These are phyloP conservation scores for Zygosaccharomyces rouxii DNA, from an alignment of 805 yeast species.

Conservation along the genomic window DNA sequence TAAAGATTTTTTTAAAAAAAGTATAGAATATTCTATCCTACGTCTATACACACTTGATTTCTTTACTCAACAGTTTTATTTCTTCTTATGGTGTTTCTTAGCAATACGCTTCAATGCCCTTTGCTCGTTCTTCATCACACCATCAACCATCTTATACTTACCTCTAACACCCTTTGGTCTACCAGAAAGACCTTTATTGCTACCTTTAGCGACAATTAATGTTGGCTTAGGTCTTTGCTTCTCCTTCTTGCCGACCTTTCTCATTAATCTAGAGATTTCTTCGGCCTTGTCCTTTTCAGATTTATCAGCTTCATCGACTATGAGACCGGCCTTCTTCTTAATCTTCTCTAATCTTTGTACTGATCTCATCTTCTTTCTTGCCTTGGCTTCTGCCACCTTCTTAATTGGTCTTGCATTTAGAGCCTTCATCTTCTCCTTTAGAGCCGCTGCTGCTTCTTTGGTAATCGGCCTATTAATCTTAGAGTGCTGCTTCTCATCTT, in stretches of 20 bases:
- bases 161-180: conserved; percentile 97
- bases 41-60: background rate
- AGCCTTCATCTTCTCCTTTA: conserved; percentile 69
- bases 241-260: conserved; percentile 68
- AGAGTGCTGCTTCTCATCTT: conserved; percentile 84
- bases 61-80: background rate
- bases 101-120: conserved; percentile 87
- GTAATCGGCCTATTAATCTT: conserved; percentile 89
- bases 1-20: conserved; percentile 1
- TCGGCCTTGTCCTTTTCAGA: conserved; percentile 93
- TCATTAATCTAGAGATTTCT: conserved; percentile 83
- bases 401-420: conserved; percentile 96
- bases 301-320: conserved; percentile 81
- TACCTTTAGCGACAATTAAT: conserved; percentile 81
- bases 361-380: conserved; percentile 93
- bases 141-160: conserved; percentile 98
- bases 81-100: conserved; percentile 67
- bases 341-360: conserved; percentile 78
- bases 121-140: conserved; percentile 95
- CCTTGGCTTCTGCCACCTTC: conserved; percentile 97
- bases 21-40: conserved; percentile 5
- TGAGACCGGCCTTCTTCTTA: conserved; percentile 87
- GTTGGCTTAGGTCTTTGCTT: conserved; percentile 76
- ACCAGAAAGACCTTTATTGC: conserved; percentile 81
- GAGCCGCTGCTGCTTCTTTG: conserved; percentile 82